Base-by-base conservation (phyloP, 2,329 filamentous ascomycete species). In the Hypoxylon sp. region DNA sequence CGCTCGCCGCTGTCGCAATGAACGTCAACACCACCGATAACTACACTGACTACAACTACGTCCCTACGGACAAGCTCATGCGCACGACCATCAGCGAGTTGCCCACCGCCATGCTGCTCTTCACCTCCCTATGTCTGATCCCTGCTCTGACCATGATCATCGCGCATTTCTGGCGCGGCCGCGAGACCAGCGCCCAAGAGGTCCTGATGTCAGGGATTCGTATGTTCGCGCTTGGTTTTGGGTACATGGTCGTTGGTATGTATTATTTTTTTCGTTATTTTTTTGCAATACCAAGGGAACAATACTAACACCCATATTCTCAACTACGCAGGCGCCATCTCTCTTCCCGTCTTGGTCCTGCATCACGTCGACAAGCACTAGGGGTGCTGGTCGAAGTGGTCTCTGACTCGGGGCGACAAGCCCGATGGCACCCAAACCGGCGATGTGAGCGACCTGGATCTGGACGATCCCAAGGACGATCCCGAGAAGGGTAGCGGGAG, bases 361-460 rank as follows among this genome's bases (percentile, higher is more conserved):
- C 62, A 68, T 43, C 60, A 69, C 32, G 52, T 66, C 60, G 68
- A 69, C 63, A 65, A 59, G 68, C 52, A 64, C 56, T 69, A 66
- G 67, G 67, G 64, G 2, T 57, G 22, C 58, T 68, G 59, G 67
- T 62, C 44, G 32, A 19, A 6, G 10, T 41, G 24, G 24, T 44
- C 24, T 4, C 24, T 26, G 24, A 26, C 24, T 8, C 2, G 19
- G 20, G 11, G 20, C 19, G 32, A 28, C 28, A 15, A 3, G n/a
- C 49, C 43, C 17, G 52, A 24, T 8, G 43, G 34, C 28, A n/a
- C 13, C 10, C 20, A 10, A 13, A 3, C 1, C 15, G 17, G 30
- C 13, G 17, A 50, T 17, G 47, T 28, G 22, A 28, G 24, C 15
- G 26, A 32, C 19, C 46, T 48, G 13, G 46, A 50, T 20, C 28